Base-by-base conservation (phyloP, 192 early-diverging fungal species). In the Linnemannia zychae region DNA sequence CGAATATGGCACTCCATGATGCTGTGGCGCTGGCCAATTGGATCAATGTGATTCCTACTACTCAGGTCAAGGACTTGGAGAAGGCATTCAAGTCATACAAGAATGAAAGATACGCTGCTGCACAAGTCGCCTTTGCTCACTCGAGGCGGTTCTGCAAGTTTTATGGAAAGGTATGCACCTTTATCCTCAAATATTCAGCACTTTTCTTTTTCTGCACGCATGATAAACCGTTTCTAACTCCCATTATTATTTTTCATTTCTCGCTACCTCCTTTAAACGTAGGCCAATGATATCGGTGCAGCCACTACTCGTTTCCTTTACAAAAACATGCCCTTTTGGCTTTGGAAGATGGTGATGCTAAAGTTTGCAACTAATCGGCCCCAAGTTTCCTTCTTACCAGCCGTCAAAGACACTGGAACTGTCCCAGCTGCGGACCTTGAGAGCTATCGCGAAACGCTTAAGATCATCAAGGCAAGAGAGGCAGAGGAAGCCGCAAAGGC, bases 321-420 rank as follows among this genome's bases (percentile, higher is more conserved):
- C n/a, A 76, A 67, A 7, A 33, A 67, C 36, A 76, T 76, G 47
- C 66, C 75, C 7, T 13, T 34, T 7, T 76, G 60, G 60, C 34
- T 76, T n/a, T 76, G 75, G 75, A 48, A 22, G 7, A 17, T 49
- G 1, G 17, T 67, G 5, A 34, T 60, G 33, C 28, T 46, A 4
- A 24, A 38, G 65, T 68, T 48, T 22, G 44, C 47, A 46, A 15
- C 28, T 1, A 48, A 67, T 17, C 65, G 75, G 11, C 75, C 75
- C 28, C 75, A 76, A 24, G 75, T 22, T 0, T 48, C 75, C 17
- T 76, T 76, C 65, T 46, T 76, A 6, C 66, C 75, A 1, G 16
- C 68, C 3, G 47, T 76, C 16, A 38, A 63, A 16, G 75, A 76
- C 33, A 38, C n/a, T 15, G 75, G 75, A 28, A 76, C 66, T 11